Evolutionary conservation across 208 protist species (phyloP).

Genomic region (Naegleria fowleri): DNA sequence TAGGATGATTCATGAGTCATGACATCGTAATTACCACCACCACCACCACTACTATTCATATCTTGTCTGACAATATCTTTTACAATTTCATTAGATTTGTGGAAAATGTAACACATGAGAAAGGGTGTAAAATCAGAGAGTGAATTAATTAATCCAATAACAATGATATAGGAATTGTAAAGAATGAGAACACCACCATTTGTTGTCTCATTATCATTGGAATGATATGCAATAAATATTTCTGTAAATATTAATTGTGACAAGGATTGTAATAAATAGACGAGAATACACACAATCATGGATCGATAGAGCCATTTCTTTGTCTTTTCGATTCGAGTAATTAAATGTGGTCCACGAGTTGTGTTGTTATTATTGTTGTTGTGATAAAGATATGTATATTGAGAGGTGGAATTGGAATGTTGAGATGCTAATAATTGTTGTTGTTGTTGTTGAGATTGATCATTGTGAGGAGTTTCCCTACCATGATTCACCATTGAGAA

Average conservation of each 20-base stretch:
- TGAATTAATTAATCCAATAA: neutral
- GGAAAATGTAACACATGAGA: neutral
- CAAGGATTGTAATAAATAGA: neutral
- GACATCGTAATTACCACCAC: too few relatives aligned
- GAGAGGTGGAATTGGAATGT: neutral
- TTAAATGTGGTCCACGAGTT: neutral
- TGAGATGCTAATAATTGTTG: neutral
- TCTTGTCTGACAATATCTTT: neutral
- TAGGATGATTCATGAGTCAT: too few relatives aligned
- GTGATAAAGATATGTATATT: neutral
- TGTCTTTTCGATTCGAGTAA: neutral
- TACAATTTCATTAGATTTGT: neutral
- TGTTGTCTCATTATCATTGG: too few relatives aligned
- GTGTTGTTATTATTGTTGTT: neutral
- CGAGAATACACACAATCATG: neutral
- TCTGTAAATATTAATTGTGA: conserved; percentile 1
- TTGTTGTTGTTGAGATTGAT: neutral
- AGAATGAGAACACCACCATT: neutral
- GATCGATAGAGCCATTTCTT: neutral
- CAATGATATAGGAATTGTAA: neutral
- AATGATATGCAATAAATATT: neutral
- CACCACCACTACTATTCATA: too few relatives aligned
- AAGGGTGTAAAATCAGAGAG: neutral
- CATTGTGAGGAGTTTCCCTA: too few relatives aligned
- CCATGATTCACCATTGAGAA: too few relatives aligned